Conservation (phyloP, 2,329 filamentous ascomycete species). For the Hymenoscyphus linearis region DNA sequence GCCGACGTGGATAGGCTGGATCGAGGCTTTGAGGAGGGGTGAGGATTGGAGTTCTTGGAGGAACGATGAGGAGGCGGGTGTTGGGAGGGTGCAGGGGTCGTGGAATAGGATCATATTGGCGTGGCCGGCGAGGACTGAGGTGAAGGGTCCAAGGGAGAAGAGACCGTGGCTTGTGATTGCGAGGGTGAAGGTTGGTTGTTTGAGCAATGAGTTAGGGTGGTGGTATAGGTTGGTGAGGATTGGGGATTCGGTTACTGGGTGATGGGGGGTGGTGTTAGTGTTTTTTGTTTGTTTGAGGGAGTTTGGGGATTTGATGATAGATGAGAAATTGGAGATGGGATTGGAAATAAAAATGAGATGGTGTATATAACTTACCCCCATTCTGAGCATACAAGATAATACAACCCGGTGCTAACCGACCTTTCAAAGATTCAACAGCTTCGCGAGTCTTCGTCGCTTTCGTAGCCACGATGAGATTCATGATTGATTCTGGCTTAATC, state of each 20-base stretch:
- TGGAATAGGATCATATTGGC: conserved; percentile 21
- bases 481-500: conserved; percentile 48
- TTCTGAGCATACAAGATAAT: conserved; percentile 84
- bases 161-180: conserved; percentile 59
- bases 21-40: conserved; percentile 38
- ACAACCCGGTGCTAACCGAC: conserved; percentile 58
- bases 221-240: conserved; percentile 71
- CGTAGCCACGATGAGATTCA: conserved; percentile 71
- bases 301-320: too few relatives aligned
- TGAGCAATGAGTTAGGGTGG: too few relatives aligned
- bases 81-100: not conserved
- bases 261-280: too few relatives aligned
- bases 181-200: conserved; percentile 69
- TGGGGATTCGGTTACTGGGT: too few relatives aligned
- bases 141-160: conserved; percentile 45
- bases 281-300: too few relatives aligned
- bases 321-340: too few relatives aligned
- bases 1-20: conserved; percentile 33
- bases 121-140: conserved; percentile 46
- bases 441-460: conserved; percentile 67
- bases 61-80: conserved; percentile 25
- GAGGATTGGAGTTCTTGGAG: conserved; percentile 38
- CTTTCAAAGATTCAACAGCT: conserved; percentile 52
- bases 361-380: conserved; percentile 40
- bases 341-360: not conserved